Percentiles rank a stretch among this genome's conserved stretches.
Conservation (phyloP, 192 early-diverging fungal genomes). For the Linnemannia elongata region DNA sequence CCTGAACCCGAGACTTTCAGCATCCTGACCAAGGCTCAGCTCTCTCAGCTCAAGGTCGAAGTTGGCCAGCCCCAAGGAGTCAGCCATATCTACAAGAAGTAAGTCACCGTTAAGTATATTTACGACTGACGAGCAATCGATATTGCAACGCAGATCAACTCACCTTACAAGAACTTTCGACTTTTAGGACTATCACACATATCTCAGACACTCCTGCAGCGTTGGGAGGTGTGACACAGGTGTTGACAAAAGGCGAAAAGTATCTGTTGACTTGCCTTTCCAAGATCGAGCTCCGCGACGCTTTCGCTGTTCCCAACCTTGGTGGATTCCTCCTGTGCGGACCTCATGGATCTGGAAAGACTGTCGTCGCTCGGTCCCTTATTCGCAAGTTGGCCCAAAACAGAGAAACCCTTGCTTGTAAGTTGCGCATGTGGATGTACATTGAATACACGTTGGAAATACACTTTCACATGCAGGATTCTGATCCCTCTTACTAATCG, state of each 20-base stretch:
- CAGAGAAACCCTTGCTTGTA: slow-evolving; percentile 61
- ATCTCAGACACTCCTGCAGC: slow-evolving; percentile 34
- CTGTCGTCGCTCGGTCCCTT: slow-evolving; percentile 70
- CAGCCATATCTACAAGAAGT: slow-evolving; percentile 43
- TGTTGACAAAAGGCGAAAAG: slow-evolving; percentile 51
- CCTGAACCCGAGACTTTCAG: slow-evolving; percentile 43
- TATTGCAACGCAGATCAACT: not conserved
- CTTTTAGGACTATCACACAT: slow-evolving; percentile 36
- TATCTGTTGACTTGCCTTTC: slow-evolving; percentile 59
- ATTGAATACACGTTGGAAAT: slow-evolving; percentile 43
- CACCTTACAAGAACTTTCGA: not conserved
- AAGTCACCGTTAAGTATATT: not conserved
- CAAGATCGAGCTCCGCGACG: slow-evolving; percentile 54
- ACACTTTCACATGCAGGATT: slow-evolving; percentile 3
- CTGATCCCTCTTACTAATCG: not conserved
- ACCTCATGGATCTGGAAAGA: slow-evolving; percentile 83
- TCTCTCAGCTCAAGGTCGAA: slow-evolving; percentile 50
- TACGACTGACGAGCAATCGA: not conserved
- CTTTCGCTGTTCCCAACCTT: slow-evolving; percentile 49
- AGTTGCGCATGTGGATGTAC: slow-evolving; percentile 18
- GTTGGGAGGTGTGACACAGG: slow-evolving; percentile 61
- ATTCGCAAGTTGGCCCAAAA: slow-evolving; percentile 56
- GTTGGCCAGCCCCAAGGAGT: slow-evolving; percentile 55
- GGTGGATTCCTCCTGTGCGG: slow-evolving; percentile 79
- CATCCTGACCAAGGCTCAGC: slow-evolving; percentile 33